A percentile compares a stretch with the other conserved stretches of the same genome.
phyloP scores from a whole-genome alignment of 225 moss, liverwort and hornwort genomes.

The Pleurozium schreberi region DNA sequence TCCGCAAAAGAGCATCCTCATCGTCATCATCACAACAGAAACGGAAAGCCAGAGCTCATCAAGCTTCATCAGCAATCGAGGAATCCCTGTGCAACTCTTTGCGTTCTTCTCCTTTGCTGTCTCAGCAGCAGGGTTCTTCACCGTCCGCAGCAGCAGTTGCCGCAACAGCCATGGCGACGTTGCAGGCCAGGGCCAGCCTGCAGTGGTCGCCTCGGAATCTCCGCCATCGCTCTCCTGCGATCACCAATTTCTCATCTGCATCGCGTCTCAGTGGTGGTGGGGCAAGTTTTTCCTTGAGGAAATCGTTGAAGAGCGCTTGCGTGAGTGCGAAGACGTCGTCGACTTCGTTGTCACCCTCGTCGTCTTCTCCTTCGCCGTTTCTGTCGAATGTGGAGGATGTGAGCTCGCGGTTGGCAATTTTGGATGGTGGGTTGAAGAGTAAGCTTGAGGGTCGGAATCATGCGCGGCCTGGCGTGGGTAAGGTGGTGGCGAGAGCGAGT shows the following conservation, averaged over 20 bases:
- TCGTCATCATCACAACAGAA: background rate
- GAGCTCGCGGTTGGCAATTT: constrained; percentile 1
- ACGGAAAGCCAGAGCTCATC: background rate
- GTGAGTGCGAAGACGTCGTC: background rate
- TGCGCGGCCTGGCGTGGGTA: background rate
- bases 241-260: background rate
- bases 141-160: background rate
- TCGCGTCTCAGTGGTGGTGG: background rate
- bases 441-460: background rate
- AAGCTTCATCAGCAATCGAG: background rate
- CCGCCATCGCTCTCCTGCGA: background rate
- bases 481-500: background rate
- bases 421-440: background rate
- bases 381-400: background rate
- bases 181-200: constrained; percentile 43
- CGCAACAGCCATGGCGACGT: constrained; percentile 23
- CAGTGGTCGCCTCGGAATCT: constrained; percentile 5
- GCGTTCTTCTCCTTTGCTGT: background rate
- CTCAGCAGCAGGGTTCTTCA: background rate
- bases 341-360: background rate
- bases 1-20: background rate
- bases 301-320: background rate
- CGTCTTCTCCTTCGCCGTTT: background rate
- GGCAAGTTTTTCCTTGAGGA: background rate
- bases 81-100: background rate